These are phyloP conservation scores for Flaveria bidentis DNA, from an alignment of 129 eudicot genomes.

Conservation along the genomic window DNA sequence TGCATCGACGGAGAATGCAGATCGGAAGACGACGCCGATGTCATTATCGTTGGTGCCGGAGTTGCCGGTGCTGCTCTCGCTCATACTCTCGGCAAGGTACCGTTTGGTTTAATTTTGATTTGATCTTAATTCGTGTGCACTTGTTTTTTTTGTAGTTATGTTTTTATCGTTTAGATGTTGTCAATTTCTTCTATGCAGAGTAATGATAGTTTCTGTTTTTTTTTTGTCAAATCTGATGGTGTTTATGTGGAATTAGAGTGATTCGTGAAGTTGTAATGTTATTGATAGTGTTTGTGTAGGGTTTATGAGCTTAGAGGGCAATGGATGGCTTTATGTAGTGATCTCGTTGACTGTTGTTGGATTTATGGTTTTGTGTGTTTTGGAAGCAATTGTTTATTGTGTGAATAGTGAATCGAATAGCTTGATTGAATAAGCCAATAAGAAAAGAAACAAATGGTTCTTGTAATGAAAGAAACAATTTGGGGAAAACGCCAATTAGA, in stretches of 20 bases:
- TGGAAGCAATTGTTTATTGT: constrained; percentile 18
- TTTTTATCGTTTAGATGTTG: too few species aligned
- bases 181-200: too few species aligned
- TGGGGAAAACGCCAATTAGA: background rate
- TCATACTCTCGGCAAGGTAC: constrained; percentile 70
- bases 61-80: constrained; percentile 86
- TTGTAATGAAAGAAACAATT: background rate
- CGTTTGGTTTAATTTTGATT: background rate
- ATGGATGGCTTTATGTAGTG: background rate
- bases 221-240: background rate
- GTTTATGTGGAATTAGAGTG: constrained; percentile 11
- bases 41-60: constrained; percentile 74
- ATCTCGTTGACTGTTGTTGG: background rate
- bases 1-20: constrained; percentile 43
- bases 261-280: background rate
- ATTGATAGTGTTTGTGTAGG: constrained; percentile 1
- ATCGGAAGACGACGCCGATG: constrained; percentile 47
- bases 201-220: background rate
- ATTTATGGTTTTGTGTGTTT: constrained; percentile 20
- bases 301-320: background rate
- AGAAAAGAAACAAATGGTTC: background rate
- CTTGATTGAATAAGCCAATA: constrained; percentile 16
- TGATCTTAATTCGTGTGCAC: too few species aligned
- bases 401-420: constrained; percentile 15
- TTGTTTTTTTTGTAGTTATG: too few species aligned